These are phyloP conservation scores for Conringia planisiliqua DNA, from an alignment of 345 rosid genomes.

Conservation along the genomic window DNA sequence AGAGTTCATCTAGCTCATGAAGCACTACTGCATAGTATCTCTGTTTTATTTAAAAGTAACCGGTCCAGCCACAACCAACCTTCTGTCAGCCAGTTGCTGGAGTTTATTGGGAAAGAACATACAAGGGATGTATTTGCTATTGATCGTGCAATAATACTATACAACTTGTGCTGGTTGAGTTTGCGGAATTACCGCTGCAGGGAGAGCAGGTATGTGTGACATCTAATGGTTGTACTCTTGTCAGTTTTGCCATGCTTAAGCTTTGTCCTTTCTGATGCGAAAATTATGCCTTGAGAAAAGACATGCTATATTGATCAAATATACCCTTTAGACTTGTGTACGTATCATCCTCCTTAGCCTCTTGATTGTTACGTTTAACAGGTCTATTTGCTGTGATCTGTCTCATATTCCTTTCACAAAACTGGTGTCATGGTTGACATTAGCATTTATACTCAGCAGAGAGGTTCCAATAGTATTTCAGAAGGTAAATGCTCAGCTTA, in stretches of 20 bases:
- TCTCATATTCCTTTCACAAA: conserved; percentile 46
- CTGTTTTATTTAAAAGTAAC: conserved; percentile 48
- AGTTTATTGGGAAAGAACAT: conserved; percentile 61
- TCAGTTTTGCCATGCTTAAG: background rate
- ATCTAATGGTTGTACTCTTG: background rate
- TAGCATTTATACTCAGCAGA: conserved; percentile 76
- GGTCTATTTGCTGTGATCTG: conserved; percentile 63
- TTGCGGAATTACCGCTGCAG: conserved; percentile 49
- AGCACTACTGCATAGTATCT: conserved; percentile 54
- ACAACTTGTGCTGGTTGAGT: conserved; percentile 58
- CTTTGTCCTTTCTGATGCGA: conserved; percentile 6
- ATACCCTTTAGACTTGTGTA: background rate
- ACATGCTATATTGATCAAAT: conserved; percentile 18
- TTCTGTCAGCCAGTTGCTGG: conserved; percentile 46
- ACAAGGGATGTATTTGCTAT: conserved; percentile 56
- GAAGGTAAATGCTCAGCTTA: conserved; percentile 51
- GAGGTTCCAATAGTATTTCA: conserved; percentile 71
- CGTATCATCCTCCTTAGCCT: conserved; percentile 9
- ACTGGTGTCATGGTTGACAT: conserved; percentile 60
- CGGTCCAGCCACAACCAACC: conserved; percentile 32
- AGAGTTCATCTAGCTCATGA: conserved; percentile 62
- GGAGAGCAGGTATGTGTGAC: conserved; percentile 52
- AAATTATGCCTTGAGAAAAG: conserved; percentile 4
- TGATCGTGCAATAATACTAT: conserved; percentile 68
- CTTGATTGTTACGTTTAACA: conserved; percentile 36